Conservation (phyloP, 805 yeast species). For the Candida parachauliodes region DNA sequence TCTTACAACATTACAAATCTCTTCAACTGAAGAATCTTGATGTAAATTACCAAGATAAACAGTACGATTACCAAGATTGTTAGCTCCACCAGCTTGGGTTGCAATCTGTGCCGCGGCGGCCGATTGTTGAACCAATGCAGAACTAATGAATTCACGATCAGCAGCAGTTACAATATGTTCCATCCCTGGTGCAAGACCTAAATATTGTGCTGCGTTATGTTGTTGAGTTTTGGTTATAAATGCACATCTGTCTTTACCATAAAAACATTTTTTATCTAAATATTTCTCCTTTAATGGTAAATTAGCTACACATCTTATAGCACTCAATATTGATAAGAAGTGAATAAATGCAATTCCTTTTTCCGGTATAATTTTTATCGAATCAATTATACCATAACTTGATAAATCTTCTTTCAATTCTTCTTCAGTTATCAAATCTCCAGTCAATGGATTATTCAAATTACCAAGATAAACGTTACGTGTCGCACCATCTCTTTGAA, state of each 20-base stretch:
- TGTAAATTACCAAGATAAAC: conserved; percentile 89
- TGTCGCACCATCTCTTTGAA: conserved; percentile 84
- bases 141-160: conserved; percentile 59
- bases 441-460: conserved; percentile 55
- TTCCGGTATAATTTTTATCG: conserved; percentile 71
- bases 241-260: conserved; percentile 94
- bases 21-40: conserved; percentile 83
- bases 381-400: conserved; percentile 80
- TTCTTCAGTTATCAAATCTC: conserved; percentile 51
- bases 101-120: conserved; percentile 99
- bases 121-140: conserved; percentile 84
- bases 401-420: conserved; percentile 64
- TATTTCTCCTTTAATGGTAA: conserved; percentile 68
- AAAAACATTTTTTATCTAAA: conserved; percentile 73
- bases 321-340: conserved; percentile 78
- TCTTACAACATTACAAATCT: conserved; percentile 91
- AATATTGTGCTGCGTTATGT: conserved; percentile 93
- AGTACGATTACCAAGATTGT: conserved; percentile 88
- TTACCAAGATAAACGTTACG: conserved; percentile 90
- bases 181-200: conserved; percentile 87
- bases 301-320: conserved; percentile 79
- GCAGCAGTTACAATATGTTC: conserved; percentile 75
- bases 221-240: conserved; percentile 93
- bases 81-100: conserved; percentile 89
- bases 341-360: conserved; percentile 90